Evolutionary conservation across 495 filamentous ascomycete genomes (phyloP).

Genomic region (Aspergillus saccharolyticus): DNA sequence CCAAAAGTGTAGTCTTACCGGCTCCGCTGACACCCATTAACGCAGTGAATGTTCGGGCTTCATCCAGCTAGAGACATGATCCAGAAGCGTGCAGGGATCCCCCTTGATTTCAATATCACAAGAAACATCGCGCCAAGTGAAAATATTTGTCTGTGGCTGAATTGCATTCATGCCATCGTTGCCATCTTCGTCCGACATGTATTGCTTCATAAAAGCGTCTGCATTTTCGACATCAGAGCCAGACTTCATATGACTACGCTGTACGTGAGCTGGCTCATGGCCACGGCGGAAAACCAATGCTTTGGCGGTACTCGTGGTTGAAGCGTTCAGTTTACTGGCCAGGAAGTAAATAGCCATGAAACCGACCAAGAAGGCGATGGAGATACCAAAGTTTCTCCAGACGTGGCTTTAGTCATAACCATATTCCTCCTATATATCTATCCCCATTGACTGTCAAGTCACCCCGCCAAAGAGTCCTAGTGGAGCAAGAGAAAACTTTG

Average conservation of each 20-base stretch:
- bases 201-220: conserved; percentile 4
- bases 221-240: conserved; percentile 19
- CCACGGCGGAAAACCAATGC: conserved; percentile 33
- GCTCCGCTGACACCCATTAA: conserved; percentile 61
- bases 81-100: conserved; percentile 52
- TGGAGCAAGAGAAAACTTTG: too few relatives aligned
- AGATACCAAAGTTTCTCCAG: conserved; percentile 59
- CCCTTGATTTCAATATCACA: conserved; percentile 61
- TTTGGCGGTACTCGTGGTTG: conserved; percentile 27
- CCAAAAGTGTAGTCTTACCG: conserved; percentile 61
- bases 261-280: conserved; percentile 32
- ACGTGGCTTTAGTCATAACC: conserved; percentile 45
- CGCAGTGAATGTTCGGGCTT: conserved; percentile 59
- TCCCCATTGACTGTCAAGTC: conserved; percentile 42
- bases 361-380: conserved; percentile 46
- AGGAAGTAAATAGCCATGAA: conserved; percentile 49
- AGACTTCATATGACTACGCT: conserved; percentile 39
- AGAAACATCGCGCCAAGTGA: conserved; percentile 69
- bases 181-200: background rate
- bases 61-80: conserved; percentile 60
- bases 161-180: too few relatives aligned
- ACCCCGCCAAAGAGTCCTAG: conserved; percentile 24
- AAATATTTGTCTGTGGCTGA: conserved; percentile 48
- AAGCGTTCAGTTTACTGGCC: conserved; percentile 32
- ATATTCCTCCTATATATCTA: conserved; percentile 42